These are phyloP conservation scores for Daedaleopsis nitida DNA, from an alignment of 768 basidiomycete genomes.

Conservation along the genomic window DNA sequence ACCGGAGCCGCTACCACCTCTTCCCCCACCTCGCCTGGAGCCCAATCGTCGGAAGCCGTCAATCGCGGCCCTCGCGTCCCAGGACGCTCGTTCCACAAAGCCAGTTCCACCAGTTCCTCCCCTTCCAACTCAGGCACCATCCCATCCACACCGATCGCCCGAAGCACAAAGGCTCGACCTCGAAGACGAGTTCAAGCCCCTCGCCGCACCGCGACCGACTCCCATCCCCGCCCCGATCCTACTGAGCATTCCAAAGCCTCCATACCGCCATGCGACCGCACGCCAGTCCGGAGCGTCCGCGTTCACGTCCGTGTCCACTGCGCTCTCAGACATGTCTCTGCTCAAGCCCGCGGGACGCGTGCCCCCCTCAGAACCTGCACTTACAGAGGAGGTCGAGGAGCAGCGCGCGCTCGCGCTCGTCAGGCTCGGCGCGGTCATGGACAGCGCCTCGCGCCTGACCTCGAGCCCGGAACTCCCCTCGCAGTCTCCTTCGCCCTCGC, in stretches of 20 bases:
- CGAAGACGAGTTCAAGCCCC: not conserved
- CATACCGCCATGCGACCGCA: not conserved
- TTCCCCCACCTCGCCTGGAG: constrained; percentile 2
- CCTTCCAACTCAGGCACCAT: not conserved
- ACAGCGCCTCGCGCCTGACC: not conserved
- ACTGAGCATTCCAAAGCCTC: not conserved
- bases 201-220: not conserved
- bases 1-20: not conserved
- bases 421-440: not conserved
- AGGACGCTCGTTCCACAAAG: not conserved
- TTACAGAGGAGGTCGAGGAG: not conserved
- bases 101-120: not conserved
- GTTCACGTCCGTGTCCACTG: not conserved
- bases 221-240: not conserved
- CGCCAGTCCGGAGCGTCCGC: not conserved
- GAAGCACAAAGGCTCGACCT: not conserved
- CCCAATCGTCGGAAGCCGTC: constrained; percentile 9
- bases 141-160: not conserved
- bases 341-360: not conserved
- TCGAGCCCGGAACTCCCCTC: not conserved
- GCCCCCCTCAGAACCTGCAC: not conserved
- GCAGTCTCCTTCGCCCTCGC: not conserved
- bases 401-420: not conserved
- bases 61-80: not conserved
- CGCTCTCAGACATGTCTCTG: constrained; percentile 2